These are phyloP conservation scores for Collybia sp. DNA, from an alignment of 768 basidiomycete species.

Conservation along the genomic window DNA sequence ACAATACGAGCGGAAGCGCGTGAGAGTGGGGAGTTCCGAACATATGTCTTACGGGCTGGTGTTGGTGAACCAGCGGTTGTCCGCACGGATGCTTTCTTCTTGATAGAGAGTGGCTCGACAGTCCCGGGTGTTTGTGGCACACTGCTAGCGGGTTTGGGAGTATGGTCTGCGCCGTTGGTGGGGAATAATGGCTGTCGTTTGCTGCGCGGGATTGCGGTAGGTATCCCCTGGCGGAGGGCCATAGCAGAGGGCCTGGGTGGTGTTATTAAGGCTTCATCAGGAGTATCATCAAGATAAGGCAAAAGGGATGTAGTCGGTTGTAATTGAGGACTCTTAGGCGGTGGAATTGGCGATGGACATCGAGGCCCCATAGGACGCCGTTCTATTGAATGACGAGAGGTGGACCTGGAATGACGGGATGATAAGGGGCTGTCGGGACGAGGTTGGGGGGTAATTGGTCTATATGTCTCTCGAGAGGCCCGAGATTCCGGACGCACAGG, in stretches of 20 bases:
- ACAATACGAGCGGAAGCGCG: conserved; percentile 36
- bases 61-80: conserved; percentile 31
- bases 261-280: conserved; percentile 33
- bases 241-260: conserved; percentile 15
- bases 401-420: conserved; percentile 32
- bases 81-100: conserved; percentile 73
- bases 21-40: conserved; percentile 51
- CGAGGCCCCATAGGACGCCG: conserved; percentile 71
- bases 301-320: conserved; percentile 24
- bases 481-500: conserved; percentile 52
- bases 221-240: conserved; percentile 19
- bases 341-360: conserved; percentile 65
- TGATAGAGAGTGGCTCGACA: conserved; percentile 79
- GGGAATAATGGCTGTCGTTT: conserved; percentile 64
- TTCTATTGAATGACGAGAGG: conserved; percentile 47
- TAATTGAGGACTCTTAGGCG: conserved; percentile 31
- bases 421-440: conserved; percentile 36
- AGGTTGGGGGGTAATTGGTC: conserved; percentile 43
- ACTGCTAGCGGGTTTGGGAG: conserved; percentile 39
- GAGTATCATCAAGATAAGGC: conserved; percentile 41
- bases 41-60: conserved; percentile 32
- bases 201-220: conserved; percentile 63
- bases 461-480: conserved; percentile 38
- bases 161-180: conserved; percentile 45
- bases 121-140: conserved; percentile 31